Base-by-base conservation (phyloP, 1,139 yeast genomes). In the Nakaseomyces delphensis region DNA sequence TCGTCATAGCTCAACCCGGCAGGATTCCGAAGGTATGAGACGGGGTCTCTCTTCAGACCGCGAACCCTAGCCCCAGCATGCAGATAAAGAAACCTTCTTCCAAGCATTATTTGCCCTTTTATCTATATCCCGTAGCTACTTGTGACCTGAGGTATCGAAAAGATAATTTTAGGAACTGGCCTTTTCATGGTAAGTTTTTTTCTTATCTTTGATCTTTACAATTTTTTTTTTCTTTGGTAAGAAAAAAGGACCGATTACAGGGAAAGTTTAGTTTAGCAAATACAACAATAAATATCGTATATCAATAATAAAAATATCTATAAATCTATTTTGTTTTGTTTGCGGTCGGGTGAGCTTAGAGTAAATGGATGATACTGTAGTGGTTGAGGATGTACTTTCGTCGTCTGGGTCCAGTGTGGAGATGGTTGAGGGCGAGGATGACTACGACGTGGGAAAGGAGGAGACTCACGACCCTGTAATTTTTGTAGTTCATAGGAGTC, bases 1-100 rank as follows among this genome's bases (percentile, higher is more conserved):
- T 59, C 52, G 52, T 74, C 73, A 56, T 86, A 84, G 50, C 64
- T 66, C 36, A 68, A 56, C 5, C 95, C 95, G 31, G 70, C 66
- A 38, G 76, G 72, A 42, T 76, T 75, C 15, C 59, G 59, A 49
- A 77, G 64, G 56, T 78, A 78, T 44, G 76, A 79, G 20, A 71
- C 71, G n/a, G 91, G 89, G 59, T 83, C 83, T 61, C 82, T 78
- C 51, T 80, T 76, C 54, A 85, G 71, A 38, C 95, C 96, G 44
- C 79, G 74, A 40, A 80, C 79, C 57, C 86, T 70, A 7, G 72
- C 64, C 3, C 86, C 84, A 45, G 73, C 68, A 55, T 77, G 80
- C 33, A 67, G 50, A 43, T 68, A 66, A 15, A 20, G 27, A 31
- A 18, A 31, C 28, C 37, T 20, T 14, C 37, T 33, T 11, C 47